Evolutionary conservation across 179 eudicot genomes (phyloP).

Genomic region (Silene coronaria): DNA sequence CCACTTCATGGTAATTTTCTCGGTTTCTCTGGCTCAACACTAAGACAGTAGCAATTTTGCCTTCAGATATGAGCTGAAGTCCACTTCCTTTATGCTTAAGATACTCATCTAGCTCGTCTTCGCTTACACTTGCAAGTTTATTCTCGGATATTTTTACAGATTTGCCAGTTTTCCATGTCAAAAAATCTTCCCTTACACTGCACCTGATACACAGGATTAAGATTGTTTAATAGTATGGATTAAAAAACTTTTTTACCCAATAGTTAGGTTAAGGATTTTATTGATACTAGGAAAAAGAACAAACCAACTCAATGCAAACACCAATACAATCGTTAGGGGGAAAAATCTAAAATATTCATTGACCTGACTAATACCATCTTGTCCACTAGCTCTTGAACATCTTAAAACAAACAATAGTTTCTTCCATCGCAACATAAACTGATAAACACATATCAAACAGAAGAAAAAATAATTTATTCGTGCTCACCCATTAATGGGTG

Average conservation of each 20-base stretch:
- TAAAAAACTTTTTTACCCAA: not conserved
- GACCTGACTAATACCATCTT: not conserved
- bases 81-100: conserved; percentile 43
- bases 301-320: not conserved
- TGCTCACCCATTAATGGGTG: conserved; percentile 48
- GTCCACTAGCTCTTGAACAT: too few species aligned
- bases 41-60: conserved; percentile 60
- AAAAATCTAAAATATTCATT: not conserved
- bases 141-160: conserved; percentile 39
- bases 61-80: conserved; percentile 46
- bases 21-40: conserved; percentile 29
- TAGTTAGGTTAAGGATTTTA: not conserved
- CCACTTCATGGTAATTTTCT: conserved; percentile 21
- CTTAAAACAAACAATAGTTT: not conserved
- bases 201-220: conserved; percentile 29
- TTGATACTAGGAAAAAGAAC: not conserved
- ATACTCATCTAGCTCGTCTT: conserved; percentile 32
- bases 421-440: not conserved
- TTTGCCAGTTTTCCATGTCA: conserved; percentile 26
- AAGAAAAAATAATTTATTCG: conserved; percentile 19
- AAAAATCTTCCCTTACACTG: conserved; percentile 28
- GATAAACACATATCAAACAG: not conserved
- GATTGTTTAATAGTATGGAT: not conserved
- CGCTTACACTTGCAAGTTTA: conserved; percentile 29
- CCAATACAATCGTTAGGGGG: not conserved